Evolutionary conservation across 169 alveolate species (phyloP), one percentile per base, ranked within the genome.

Genomic region (Besnoitia besnoiti): DNA sequence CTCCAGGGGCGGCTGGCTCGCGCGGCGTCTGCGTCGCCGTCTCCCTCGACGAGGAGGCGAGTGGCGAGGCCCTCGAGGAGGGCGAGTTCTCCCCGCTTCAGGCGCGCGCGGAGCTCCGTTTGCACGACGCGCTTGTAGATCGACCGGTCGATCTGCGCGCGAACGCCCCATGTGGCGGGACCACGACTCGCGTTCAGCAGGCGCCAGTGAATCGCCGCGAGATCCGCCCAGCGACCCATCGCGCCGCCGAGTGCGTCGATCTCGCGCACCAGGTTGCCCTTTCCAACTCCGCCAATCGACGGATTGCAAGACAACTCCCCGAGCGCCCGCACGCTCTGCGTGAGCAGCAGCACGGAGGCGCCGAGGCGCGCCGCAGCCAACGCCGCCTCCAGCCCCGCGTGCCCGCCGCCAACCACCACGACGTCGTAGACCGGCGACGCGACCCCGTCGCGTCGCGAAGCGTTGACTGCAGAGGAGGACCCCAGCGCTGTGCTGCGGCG

Each of bases 341-440:
- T 67, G 51, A 61, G 39, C 79, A 61, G 62, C 16, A 39, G 5
- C n/a, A 44, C 46, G 35, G 14, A n/a, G 59, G 49, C 47, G 94
- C n/a, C 96, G 82, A 96, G 94, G 92, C 98, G 96, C 51, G 99
- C 98, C 33, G 99, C 90, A 21, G 98, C 99, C 50, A 95, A 93
- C 19, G 99, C 99, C 24, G 99, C 99, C 93, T 98, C 99, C 90
- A 98, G 95, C 37, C 99, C 99, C 14, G 98, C 97, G 91, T 98
- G 99, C 35, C 99, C 99, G 12, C 99, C 99, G 24, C 99, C 99
- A 37, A 98, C 95, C n/a, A 98, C 98, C 33, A 97, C 91, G 73
- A 98, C 99, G 89, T 96, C 97, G 80, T 87, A 95, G 39, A 80
- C 80, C 59, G 89, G 93, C 47, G 55, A 91, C 27, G 89, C 5